Evolutionary conservation across 2,329 filamentous ascomycete species (phyloP), one percentile per base, ranked within the genome.

Genomic region (Rutstroemia sp.): DNA sequence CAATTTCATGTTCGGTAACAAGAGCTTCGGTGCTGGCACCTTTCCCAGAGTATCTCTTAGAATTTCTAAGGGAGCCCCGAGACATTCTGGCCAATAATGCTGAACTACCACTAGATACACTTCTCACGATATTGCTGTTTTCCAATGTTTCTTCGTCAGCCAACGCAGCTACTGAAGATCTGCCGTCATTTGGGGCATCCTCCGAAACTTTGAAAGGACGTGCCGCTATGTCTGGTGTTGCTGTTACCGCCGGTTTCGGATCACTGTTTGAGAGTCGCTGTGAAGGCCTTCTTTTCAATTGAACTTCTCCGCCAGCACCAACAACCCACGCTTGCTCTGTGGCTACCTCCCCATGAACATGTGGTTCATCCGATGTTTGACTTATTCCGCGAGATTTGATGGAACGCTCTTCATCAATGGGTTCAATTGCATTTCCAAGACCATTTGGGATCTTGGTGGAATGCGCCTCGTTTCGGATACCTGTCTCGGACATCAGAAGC

Each of bases 131-230:
- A 3, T 77, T 77, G 10, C 77, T 77, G 27, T 84, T 78, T 0
- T 74, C 76, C n/a, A 78, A 76, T 23, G 77, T 75, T 27, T 86
- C 82, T 34, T 77, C 74, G 56, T 87, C 85, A 16, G 86, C 85
- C 64, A 86, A 79, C 0, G 87, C 87, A 3, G 86, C 88, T 19
- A 88, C 76, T 1, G 88, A 88, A 2, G 86, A 90, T 27, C 77
- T 72, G 58, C 80, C 75, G 5, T 79, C 74, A 6, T 72, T 68
- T 4, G 76, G 72, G 2, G 75, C 71, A 12, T 74, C 71, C 19
- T 70, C 69, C 0, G 83, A 82, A 1, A 88, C 73, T 9, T 69
- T 78, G 69, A 89, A 88, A 0, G 87, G 86, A 1, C 89, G 73
- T 16, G 86, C 83, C 0, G 87, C 72, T 38, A 89, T 74, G 7